Conservation (phyloP, 345 rosid genomes). For the Gossypium longicalyx region DNA sequence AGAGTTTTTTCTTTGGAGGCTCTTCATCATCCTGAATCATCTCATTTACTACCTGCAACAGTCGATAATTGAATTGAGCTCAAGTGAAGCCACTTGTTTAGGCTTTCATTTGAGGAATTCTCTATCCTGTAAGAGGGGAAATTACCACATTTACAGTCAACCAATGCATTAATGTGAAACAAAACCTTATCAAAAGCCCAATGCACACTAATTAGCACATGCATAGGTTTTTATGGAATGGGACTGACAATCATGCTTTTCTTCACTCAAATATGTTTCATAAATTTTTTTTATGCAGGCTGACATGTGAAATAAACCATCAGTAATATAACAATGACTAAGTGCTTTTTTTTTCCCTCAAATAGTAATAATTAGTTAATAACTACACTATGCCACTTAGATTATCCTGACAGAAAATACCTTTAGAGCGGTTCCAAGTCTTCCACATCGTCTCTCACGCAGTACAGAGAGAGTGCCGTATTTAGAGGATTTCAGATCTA, state of each 20-base stretch:
- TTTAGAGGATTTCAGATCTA: slow-evolving; percentile 69
- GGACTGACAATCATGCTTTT: too few species aligned
- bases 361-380: too few species aligned
- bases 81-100: neutral
- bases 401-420: slow-evolving; percentile 27
- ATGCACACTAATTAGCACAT: neutral
- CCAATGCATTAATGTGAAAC: neutral
- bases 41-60: slow-evolving; percentile 60
- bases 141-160: neutral
- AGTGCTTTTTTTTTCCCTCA: neutral
- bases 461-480: slow-evolving; percentile 67
- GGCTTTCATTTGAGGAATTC: neutral
- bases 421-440: slow-evolving; percentile 90
- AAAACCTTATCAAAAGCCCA: neutral
- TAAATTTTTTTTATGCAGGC: too few species aligned
- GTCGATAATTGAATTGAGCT: neutral
- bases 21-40: slow-evolving; percentile 71
- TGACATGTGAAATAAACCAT: too few species aligned
- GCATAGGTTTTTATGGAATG: neutral
- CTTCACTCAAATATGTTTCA: too few species aligned
- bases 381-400: neutral
- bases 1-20: slow-evolving; percentile 73
- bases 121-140: neutral
- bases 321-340: neutral
- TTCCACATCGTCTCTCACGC: slow-evolving; percentile 63